phyloP scores from a whole-genome alignment of 345 rosid species.

The Raphanus sativus region DNA sequence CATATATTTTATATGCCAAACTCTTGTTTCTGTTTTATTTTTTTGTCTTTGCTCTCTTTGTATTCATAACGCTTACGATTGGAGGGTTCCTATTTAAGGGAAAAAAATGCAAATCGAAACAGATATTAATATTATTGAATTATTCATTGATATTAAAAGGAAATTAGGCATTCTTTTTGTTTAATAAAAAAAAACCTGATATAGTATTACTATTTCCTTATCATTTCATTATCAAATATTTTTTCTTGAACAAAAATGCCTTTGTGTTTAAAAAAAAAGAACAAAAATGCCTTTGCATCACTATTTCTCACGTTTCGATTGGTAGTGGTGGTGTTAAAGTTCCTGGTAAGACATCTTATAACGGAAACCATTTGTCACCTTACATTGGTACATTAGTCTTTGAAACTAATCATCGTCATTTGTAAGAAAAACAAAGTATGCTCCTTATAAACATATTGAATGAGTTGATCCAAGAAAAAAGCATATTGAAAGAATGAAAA shows the following conservation, averaged over 20 bases:
- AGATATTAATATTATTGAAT: background rate
- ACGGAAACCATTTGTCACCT: background rate
- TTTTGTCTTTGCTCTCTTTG: background rate
- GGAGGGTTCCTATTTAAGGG: background rate
- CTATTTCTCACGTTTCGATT: background rate
- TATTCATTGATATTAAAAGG: background rate
- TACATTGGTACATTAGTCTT: background rate
- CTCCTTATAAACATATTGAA: too few relatives aligned
- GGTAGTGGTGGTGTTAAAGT: background rate
- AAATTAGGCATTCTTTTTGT: background rate
- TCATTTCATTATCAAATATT: background rate
- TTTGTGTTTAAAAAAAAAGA: too few relatives aligned
- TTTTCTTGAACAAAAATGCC: background rate
- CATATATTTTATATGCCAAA: background rate
- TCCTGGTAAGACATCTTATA: background rate
- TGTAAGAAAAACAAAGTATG: background rate
- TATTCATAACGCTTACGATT: background rate
- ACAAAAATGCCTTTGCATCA: background rate
- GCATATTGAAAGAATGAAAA: too few relatives aligned
- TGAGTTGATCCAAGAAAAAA: too few relatives aligned
- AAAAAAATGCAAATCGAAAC: background rate
- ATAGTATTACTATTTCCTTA: background rate
- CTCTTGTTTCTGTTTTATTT: slow-evolving; percentile 4
- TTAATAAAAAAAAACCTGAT: background rate
- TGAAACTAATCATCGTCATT: background rate